phyloP scores from a whole-genome alignment of 2,329 filamentous ascomycete species.

The Gyromitra esculenta region DNA sequence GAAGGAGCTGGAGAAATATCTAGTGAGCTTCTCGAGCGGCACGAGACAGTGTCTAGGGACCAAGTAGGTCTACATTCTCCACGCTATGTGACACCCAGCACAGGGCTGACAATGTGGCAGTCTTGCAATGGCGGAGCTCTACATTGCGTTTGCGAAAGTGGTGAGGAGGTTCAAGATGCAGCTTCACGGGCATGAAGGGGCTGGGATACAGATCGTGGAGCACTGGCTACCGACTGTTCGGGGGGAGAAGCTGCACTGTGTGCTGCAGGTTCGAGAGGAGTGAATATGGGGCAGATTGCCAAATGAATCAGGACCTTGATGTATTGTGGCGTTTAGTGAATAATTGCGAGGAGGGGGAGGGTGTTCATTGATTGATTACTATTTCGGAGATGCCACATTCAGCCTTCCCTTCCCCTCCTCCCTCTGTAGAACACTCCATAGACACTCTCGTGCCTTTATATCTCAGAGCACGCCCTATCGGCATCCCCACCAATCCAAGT shows the following conservation, averaged over 20 bases:
- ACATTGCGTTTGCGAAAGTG: conserved; percentile 59
- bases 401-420: no score
- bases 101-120: not conserved
- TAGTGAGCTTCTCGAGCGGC: conserved; percentile 63
- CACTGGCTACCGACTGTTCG: conserved; percentile 29
- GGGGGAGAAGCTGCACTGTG: conserved; percentile 32
- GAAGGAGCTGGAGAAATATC: conserved; percentile 59
- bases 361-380: no score
- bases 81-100: not conserved
- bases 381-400: no score
- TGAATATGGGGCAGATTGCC: not conserved
- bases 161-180: conserved; percentile 59
- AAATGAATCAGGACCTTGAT: not conserved
- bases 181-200: conserved; percentile 27
- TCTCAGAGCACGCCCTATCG: no score
- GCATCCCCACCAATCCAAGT: no score
- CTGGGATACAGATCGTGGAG: conserved; percentile 42
- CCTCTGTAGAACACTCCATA: no score
- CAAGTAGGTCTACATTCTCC: conserved; percentile 51
- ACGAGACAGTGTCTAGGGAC: conserved; percentile 61
- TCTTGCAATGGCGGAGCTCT: conserved; percentile 60
- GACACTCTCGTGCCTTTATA: no score
- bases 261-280: not conserved
- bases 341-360: not conserved
- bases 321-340: not conserved